Conservation (phyloP, 805 yeast species). For the Candida pini region DNA sequence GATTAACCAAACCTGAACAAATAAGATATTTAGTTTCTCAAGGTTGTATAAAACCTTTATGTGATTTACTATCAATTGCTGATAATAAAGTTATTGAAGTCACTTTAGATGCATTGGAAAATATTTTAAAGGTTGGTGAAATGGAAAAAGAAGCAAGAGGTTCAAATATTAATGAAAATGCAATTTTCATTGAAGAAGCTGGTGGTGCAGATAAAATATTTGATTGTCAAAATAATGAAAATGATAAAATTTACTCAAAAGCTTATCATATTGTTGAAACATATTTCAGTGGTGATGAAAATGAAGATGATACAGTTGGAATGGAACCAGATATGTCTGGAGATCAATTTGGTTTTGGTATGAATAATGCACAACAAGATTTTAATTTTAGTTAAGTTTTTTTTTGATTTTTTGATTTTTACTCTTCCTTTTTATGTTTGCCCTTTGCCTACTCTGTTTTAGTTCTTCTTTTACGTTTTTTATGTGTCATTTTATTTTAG, state of each 20-base stretch:
- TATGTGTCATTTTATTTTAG: too few relatives aligned
- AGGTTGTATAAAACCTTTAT: constrained; percentile 95
- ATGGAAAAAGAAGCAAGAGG: constrained; percentile 77
- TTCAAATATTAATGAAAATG: constrained; percentile 71
- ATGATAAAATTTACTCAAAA: constrained; percentile 87
- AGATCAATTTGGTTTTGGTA: constrained; percentile 84
- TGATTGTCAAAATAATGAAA: constrained; percentile 86
- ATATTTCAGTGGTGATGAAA: constrained; percentile 82
- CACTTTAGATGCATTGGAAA: constrained; percentile 90
- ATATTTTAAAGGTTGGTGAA: constrained; percentile 92
- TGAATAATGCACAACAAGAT: constrained; percentile 48
- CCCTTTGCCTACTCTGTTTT: not conserved
- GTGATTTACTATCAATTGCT: constrained; percentile 83
- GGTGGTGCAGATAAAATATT: constrained; percentile 97
- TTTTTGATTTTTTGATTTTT: not conserved
- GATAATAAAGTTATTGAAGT: constrained; percentile 92
- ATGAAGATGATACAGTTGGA: constrained; percentile 58
- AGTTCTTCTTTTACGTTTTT: not conserved
- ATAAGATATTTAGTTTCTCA: constrained; percentile 88
- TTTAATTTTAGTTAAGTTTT: constrained; percentile 38
- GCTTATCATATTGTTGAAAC: constrained; percentile 87
- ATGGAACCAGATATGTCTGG: constrained; percentile 70
- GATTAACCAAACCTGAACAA: constrained; percentile 85
- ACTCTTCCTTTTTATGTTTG: not conserved
- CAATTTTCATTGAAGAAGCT: constrained; percentile 91